phyloP scores from a whole-genome alignment of 176 grass and related monocot genomes.

The Phyllostachys edulis region DNA sequence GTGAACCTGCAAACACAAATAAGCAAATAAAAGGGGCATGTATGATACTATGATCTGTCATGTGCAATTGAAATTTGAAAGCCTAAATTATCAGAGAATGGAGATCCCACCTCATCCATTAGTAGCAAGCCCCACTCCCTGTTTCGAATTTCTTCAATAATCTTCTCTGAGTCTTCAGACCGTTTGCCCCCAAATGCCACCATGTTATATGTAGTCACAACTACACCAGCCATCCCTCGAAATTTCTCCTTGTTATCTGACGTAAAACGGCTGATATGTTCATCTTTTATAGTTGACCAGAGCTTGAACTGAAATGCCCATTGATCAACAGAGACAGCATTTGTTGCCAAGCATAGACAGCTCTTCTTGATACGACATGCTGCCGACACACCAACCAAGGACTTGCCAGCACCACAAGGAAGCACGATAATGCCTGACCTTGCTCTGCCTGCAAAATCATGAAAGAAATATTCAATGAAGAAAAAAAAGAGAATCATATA shows the following conservation, averaged over 20 bases:
- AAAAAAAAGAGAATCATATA: neutral
- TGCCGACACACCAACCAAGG: constrained; percentile 90
- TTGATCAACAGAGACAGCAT: constrained; percentile 97
- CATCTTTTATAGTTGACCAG: constrained; percentile 97
- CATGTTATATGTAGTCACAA: constrained; percentile 99
- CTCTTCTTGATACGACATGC: constrained; percentile 95
- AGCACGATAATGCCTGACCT: constrained; percentile 97
- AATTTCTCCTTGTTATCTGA: constrained; percentile 98
- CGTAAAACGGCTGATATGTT: constrained; percentile 91
- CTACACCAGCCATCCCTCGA: constrained; percentile 78
- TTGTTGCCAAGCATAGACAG: constrained; percentile 92
- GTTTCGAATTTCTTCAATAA: constrained; percentile 94
- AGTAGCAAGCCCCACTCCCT: constrained; percentile 96
- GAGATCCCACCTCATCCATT: constrained; percentile 84
- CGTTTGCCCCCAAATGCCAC: constrained; percentile 93
- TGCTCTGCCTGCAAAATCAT: constrained; percentile 59
- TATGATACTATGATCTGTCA: neutral
- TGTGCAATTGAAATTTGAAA: neutral
- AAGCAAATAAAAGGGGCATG: neutral
- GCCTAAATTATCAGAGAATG: neutral
- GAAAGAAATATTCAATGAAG: constrained; percentile 14
- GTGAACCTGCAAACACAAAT: constrained; percentile 70
- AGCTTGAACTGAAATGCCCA: constrained; percentile 99
- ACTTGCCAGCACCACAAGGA: constrained; percentile 97
- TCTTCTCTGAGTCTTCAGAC: constrained; percentile 97